Evolutionary conservation across 163 green algal species (phyloP).

Genomic region (Scenedesmus sp.): DNA sequence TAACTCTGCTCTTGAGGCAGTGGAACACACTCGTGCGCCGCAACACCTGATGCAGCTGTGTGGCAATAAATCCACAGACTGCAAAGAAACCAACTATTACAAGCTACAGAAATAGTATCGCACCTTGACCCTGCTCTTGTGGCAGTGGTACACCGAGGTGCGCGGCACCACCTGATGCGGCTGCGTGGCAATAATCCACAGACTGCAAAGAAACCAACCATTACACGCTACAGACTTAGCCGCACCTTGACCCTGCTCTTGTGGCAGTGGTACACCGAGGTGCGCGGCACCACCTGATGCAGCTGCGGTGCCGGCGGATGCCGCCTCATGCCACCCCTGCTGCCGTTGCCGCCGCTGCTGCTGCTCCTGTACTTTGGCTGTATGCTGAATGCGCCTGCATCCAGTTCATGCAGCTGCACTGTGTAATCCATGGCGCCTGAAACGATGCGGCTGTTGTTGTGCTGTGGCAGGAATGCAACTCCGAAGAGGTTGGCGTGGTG

Average conservation of each 20-base stretch:
- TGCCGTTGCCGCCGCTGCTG: conserved; percentile 17
- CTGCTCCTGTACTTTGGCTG: conserved; percentile 17
- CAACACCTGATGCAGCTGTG: conserved; percentile 20
- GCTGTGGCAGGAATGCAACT: conserved; percentile 82
- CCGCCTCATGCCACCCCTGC: neutral
- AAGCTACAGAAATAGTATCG: neutral
- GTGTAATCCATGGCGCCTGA: conserved; percentile 87
- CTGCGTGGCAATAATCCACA: neutral
- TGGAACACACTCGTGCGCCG: conserved; percentile 62
- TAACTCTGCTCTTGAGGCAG: conserved; percentile 83
- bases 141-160: conserved; percentile 71
- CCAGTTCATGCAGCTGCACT: conserved; percentile 82
- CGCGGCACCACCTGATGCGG: conserved; percentile 25
- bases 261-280: conserved; percentile 75
- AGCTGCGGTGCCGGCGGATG: conserved; percentile 7
- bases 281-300: conserved; percentile 46
- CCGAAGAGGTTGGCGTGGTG: conserved; percentile 94
- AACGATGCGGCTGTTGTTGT: conserved; percentile 68
- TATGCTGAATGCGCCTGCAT: conserved; percentile 23
- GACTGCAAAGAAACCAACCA: neutral
- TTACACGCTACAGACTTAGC: neutral
- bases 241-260: conserved; percentile 81
- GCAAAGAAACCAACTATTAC: too few relatives aligned
- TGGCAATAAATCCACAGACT: neutral
- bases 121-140: conserved; percentile 84